Conservation (phyloP, 768 basidiomycete genomes). For the Obba rivulosa region DNA sequence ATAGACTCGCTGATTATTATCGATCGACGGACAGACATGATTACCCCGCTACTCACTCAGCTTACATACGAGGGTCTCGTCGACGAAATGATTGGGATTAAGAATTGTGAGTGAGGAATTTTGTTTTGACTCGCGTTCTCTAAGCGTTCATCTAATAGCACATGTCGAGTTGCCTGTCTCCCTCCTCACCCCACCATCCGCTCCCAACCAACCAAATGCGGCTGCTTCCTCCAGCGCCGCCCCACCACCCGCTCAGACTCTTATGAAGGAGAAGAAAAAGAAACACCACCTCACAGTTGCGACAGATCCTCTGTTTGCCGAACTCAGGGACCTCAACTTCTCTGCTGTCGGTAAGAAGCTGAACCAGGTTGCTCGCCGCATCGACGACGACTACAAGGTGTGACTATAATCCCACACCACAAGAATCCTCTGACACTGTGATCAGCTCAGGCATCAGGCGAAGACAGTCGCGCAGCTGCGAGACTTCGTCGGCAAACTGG, state of each 20-base stretch:
- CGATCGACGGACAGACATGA: slow-evolving; percentile 90
- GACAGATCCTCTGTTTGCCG: slow-evolving; percentile 76
- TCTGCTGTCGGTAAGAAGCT: slow-evolving; percentile 79
- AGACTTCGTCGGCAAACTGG: slow-evolving; percentile 93
- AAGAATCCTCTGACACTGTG: slow-evolving; percentile 1
- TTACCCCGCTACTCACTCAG: slow-evolving; percentile 92
- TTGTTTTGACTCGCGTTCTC: background rate
- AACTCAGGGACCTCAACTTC: slow-evolving; percentile 90
- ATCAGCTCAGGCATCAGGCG: slow-evolving; percentile 74
- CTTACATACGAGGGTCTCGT: slow-evolving; percentile 95
- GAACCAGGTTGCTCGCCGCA: slow-evolving; percentile 72
- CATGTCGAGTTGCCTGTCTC: slow-evolving; percentile 78
- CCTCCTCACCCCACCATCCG: slow-evolving; percentile 52
- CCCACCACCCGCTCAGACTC: slow-evolving; percentile 37
- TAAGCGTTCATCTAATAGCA: slow-evolving; percentile 35
- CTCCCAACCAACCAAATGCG: slow-evolving; percentile 25
- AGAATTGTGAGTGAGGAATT: slow-evolving; percentile 59
- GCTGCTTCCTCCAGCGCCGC: slow-evolving; percentile 21
- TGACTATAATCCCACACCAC: slow-evolving; percentile 4
- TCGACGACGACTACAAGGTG: slow-evolving; percentile 93
- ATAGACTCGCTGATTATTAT: slow-evolving; percentile 86
- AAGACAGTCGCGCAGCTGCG: slow-evolving; percentile 89
- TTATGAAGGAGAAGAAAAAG: slow-evolving; percentile 79
- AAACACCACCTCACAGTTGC: slow-evolving; percentile 79
- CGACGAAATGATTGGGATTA: slow-evolving; percentile 88